These are phyloP conservation scores for Silybum marianum DNA, from an alignment of 129 eudicot species.

Conservation along the genomic window DNA sequence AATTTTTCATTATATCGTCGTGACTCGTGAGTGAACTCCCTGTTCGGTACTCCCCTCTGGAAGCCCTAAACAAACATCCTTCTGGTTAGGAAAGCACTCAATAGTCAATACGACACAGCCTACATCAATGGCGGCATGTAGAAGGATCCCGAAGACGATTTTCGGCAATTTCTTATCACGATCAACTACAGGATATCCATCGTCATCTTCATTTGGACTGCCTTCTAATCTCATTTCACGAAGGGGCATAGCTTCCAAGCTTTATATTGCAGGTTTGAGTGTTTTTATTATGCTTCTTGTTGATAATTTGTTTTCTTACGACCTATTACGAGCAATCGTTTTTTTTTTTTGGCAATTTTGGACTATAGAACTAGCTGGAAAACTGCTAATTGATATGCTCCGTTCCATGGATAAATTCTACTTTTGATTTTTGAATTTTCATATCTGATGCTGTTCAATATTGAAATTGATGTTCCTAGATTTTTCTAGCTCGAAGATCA, in stretches of 20 bases:
- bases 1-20: not conserved
- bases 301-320: not conserved
- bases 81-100: not conserved
- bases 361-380: not conserved
- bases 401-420: not conserved
- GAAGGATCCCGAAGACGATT: constrained; percentile 29
- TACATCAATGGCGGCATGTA: constrained; percentile 55
- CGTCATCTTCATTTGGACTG: constrained; percentile 30
- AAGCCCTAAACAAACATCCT: constrained; percentile 25
- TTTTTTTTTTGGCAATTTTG: not conserved
- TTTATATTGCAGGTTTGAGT: constrained; percentile 72
- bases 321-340: not conserved
- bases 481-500: not conserved
- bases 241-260: constrained; percentile 87
- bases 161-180: constrained; percentile 28
- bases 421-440: constrained; percentile 5
- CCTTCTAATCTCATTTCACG: constrained; percentile 45
- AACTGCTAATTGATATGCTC: not conserved
- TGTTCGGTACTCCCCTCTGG: not conserved
- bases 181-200: constrained; percentile 19
- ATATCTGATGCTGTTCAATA: not conserved
- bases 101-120: not conserved
- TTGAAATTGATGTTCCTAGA: not conserved
- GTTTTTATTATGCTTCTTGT: not conserved
- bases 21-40: not conserved